These are phyloP conservation scores for Durio zibethinus DNA, from an alignment of 345 rosid genomes.

Conservation along the genomic window DNA sequence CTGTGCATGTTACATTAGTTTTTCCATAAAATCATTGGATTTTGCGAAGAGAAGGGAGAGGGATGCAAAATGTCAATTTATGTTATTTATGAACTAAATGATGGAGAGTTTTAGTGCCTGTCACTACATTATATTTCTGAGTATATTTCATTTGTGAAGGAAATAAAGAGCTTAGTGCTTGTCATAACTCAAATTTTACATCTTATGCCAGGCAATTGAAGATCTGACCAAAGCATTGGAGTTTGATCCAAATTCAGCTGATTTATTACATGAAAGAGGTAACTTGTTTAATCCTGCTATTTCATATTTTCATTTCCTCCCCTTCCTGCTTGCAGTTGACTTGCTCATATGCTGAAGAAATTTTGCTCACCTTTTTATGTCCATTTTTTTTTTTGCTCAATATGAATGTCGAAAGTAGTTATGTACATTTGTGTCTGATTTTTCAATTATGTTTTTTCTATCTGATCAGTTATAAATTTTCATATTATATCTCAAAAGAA, in stretches of 20 bases:
- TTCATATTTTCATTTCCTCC: not conserved
- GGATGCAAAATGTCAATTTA: not conserved
- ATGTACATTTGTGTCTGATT: not conserved
- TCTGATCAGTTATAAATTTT: not conserved
- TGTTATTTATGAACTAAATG: constrained; percentile 9
- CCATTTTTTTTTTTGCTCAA: not conserved
- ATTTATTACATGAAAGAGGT: constrained; percentile 96
- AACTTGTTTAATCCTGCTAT: constrained; percentile 20
- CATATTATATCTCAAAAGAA: not conserved
- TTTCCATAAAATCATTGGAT: not conserved
- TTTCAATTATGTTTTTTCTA: not conserved
- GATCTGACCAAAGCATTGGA: constrained; percentile 89
- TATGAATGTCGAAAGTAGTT: not conserved
- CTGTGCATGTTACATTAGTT: not conserved
- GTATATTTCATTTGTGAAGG: not conserved
- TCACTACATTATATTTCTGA: constrained; percentile 8
- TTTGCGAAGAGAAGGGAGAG: constrained; percentile 12
- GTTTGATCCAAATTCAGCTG: constrained; percentile 81
- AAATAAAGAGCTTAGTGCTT: not conserved
- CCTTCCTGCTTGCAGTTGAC: not conserved
- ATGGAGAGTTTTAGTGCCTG: constrained; percentile 9
- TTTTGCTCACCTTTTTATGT: not conserved
- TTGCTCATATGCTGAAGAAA: not conserved
- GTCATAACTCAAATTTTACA: not conserved
- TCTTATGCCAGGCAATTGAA: constrained; percentile 65